Conservation (phyloP, 164 flowering plant species). For the Annona squamosa region DNA sequence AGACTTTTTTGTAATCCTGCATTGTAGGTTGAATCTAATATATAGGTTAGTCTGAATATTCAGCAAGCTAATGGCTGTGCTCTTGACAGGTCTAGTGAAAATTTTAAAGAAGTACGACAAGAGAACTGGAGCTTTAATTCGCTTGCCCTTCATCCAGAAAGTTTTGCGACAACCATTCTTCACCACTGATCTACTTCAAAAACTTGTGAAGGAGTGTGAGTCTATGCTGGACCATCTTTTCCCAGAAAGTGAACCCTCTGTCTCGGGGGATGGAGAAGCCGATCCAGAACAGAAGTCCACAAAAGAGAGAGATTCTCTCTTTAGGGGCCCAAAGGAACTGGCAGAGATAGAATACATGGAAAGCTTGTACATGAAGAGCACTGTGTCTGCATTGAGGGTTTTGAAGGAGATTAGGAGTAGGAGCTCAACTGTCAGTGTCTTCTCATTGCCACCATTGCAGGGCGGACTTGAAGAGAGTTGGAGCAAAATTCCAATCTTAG, state of each 20-base stretch:
- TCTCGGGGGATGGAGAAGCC: constrained; percentile 5
- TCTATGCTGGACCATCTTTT: constrained; percentile 50
- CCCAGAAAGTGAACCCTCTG: constrained; percentile 17
- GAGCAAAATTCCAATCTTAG: constrained; percentile 28
- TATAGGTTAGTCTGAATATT: no score
- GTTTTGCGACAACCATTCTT: constrained; percentile 83
- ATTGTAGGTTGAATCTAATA: background rate
- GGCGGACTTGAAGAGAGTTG: constrained; percentile 22
- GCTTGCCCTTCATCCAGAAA: constrained; percentile 70
- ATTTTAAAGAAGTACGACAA: constrained; percentile 82
- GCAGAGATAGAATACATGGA: constrained; percentile 44
- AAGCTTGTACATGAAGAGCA: constrained; percentile 39
- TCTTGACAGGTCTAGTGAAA: constrained; percentile 62
- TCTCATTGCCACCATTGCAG: constrained; percentile 49
- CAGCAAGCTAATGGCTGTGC: background rate
- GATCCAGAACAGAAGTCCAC: background rate
- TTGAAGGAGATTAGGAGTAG: constrained; percentile 50
- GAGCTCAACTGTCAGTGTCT: constrained; percentile 50
- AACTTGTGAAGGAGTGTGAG: constrained; percentile 76
- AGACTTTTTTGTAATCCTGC: no score
- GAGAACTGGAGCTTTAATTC: constrained; percentile 67
- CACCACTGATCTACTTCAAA: constrained; percentile 60
- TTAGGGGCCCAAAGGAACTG: constrained; percentile 31
- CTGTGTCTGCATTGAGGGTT: constrained; percentile 39
- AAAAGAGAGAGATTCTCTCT: constrained; percentile 3